Percentiles rank a stretch among this genome's conserved stretches.
Evolutionary conservation across 257 asterid species (phyloP).

Genomic region (Nicotiana tabacum): DNA sequence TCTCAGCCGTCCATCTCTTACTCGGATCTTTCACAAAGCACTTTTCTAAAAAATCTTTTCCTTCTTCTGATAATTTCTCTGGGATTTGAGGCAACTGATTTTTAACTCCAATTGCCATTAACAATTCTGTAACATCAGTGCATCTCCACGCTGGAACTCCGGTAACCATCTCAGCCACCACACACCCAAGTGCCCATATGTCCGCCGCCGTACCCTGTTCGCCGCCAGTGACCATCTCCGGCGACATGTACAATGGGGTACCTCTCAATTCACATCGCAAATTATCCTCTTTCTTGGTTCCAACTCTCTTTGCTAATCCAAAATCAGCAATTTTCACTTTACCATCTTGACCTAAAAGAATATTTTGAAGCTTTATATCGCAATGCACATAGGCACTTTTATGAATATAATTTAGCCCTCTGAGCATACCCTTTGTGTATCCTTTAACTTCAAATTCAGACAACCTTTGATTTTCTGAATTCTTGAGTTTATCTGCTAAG

Average conservation of each 20-base stretch:
- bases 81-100: constrained; percentile 61
- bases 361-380: constrained; percentile 77
- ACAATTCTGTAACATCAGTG: constrained; percentile 44
- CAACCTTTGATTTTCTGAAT: constrained; percentile 24
- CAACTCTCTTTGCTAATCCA: constrained; percentile 58
- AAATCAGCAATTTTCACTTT: constrained; percentile 66
- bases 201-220: constrained; percentile 71
- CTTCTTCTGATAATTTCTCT: constrained; percentile 42
- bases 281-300: background rate
- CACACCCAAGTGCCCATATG: constrained; percentile 82
- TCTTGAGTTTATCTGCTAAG: constrained; percentile 39
- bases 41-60: constrained; percentile 52
- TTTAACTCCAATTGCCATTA: constrained; percentile 61
- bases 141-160: constrained; percentile 56
- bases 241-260: constrained; percentile 95
- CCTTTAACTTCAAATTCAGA: constrained; percentile 45
- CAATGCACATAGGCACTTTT: constrained; percentile 68
- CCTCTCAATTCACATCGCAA: constrained; percentile 52
- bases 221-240: constrained; percentile 67
- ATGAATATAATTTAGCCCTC: constrained; percentile 55
- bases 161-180: constrained; percentile 62
- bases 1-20: constrained; percentile 89
- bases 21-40: constrained; percentile 64
- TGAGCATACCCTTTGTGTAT: constrained; percentile 44
- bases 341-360: constrained; percentile 44